Base-by-base conservation (phyloP, 805 yeast genomes). In the Candida corydali region DNA sequence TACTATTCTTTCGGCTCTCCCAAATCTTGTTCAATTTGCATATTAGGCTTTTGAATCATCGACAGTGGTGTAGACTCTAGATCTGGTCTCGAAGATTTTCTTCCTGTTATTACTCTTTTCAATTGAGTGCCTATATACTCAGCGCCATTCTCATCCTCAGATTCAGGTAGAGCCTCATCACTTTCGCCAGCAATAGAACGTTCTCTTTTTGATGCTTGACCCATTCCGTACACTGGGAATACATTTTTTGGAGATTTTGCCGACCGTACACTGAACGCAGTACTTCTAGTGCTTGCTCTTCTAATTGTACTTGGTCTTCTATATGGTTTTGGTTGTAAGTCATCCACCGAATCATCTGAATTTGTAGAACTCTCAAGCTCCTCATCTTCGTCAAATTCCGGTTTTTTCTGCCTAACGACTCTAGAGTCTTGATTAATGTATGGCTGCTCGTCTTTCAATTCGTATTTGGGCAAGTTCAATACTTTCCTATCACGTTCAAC, bases 221-320 rank as follows among this genome's bases (percentile, higher is more conserved):
- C 88, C 91, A 84, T 82, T 1, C 86, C 91, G 46, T 68, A 67
- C 2, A 84, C 89, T 0, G 94, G 93, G 59, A 83, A 84, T 1
- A 83, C 88, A 42, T 86, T 86, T 17, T 75, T 75, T 3, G 91
- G 94, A 1, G 88, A 80, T 31, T 54, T 51, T 24, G 18, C 15
- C 10, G 40, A 37, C n/a, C 34, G 17, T 7, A 32, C 17, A n/a
- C 35, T 23, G 16, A 24, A 6, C 3, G 29, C 26, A 11, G 52
- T 39, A 12, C 29, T 12, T 15, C 43, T 34, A 3, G 54, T 38
- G n/a, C 34, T 18, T n/a, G 37, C 19, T 26, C 29, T 23, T 14
- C 10, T 14, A 4, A 16, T 18, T 5, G 10, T 24, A 8, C 35
- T 27, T 22, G 14, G 14, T 18, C 14, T 26, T 8, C 25, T 23